Percentiles rank a stretch among this genome's conserved stretches.
These are phyloP conservation scores for Oryza glaberrima DNA, from an alignment of 176 grass and related monocot genomes.

Conservation along the genomic window DNA sequence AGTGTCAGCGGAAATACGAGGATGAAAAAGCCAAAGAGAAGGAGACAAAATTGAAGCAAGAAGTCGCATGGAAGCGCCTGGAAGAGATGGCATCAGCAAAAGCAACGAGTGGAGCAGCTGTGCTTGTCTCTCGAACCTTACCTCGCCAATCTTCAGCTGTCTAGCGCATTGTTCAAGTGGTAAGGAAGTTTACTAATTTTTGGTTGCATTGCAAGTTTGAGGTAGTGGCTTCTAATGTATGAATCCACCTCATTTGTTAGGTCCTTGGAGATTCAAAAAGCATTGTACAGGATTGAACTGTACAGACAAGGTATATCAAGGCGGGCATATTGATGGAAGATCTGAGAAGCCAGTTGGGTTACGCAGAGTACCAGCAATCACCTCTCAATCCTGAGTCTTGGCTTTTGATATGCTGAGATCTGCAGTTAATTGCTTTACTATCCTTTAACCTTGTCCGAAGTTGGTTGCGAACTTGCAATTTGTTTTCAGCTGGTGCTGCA, in stretches of 20 bases:
- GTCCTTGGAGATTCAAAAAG: constrained; percentile 35
- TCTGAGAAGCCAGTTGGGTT: constrained; percentile 52
- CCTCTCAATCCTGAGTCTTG: constrained; percentile 33
- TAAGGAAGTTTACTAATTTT: constrained; percentile 15
- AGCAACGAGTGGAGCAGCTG: constrained; percentile 66
- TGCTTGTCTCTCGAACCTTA: constrained; percentile 55
- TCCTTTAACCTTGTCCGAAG: constrained; percentile 45
- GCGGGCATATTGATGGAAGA: constrained; percentile 49
- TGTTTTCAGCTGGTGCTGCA: constrained; percentile 25
- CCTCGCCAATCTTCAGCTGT: constrained; percentile 46
- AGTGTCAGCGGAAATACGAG: constrained; percentile 59
- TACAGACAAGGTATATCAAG: constrained; percentile 71
- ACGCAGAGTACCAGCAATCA: background rate
- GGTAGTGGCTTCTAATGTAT: constrained; percentile 28
- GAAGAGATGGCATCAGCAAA: constrained; percentile 71
- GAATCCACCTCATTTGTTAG: constrained; percentile 31
- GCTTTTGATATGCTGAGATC: constrained; percentile 50
- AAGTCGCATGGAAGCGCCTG: constrained; percentile 68
- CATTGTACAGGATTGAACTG: constrained; percentile 64
- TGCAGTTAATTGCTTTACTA: constrained; percentile 36
- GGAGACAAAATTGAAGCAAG: constrained; percentile 54
- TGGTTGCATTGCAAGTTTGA: constrained; percentile 5
- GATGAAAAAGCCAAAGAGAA: constrained; percentile 73
- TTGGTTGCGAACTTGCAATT: constrained; percentile 27
- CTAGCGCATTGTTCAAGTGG: constrained; percentile 43